Evolutionary conservation across 306 rosid genomes (phyloP).

Genomic region (Cyclanthera cordifolia): DNA sequence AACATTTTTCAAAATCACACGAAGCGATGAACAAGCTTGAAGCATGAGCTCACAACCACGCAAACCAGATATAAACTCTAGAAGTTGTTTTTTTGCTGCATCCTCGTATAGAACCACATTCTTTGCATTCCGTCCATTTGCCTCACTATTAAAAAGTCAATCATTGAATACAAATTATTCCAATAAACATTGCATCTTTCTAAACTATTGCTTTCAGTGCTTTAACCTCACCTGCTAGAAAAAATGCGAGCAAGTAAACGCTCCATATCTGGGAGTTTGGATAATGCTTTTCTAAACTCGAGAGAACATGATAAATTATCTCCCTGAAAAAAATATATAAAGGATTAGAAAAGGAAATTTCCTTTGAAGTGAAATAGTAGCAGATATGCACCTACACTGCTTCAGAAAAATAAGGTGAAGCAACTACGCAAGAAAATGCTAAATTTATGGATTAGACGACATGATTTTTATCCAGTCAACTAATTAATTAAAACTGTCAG

Average conservation of each 20-base stretch:
- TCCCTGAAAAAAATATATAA: constrained; percentile 48
- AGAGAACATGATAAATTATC: constrained; percentile 53
- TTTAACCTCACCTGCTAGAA: constrained; percentile 48
- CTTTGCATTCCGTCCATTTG: constrained; percentile 73
- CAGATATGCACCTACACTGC: not conserved
- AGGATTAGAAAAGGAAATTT: constrained; percentile 4
- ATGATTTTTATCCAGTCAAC: too few species aligned
- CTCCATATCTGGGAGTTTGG: constrained; percentile 73
- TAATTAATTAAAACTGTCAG: too few species aligned
- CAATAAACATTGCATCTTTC: constrained; percentile 12
- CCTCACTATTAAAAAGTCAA: constrained; percentile 45
- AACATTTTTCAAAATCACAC: constrained; percentile 43
- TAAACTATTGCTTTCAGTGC: constrained; percentile 1
- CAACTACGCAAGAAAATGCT: not conserved
- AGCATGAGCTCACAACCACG: constrained; percentile 80
- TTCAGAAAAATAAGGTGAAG: not conserved
- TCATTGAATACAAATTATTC: constrained; percentile 20
- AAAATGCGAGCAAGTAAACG: constrained; percentile 73
- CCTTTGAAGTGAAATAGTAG: not conserved
- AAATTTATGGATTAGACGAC: not conserved
- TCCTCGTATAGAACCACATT: constrained; percentile 84
- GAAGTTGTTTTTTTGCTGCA: constrained; percentile 71
- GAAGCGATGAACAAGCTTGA: constrained; percentile 53
- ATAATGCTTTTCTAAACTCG: constrained; percentile 53
- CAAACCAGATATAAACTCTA: constrained; percentile 67